Percentiles rank a stretch among this genome's conserved stretches.
phyloP scores from a whole-genome alignment of 768 basidiomycete species.

The Boletus bicolor region DNA sequence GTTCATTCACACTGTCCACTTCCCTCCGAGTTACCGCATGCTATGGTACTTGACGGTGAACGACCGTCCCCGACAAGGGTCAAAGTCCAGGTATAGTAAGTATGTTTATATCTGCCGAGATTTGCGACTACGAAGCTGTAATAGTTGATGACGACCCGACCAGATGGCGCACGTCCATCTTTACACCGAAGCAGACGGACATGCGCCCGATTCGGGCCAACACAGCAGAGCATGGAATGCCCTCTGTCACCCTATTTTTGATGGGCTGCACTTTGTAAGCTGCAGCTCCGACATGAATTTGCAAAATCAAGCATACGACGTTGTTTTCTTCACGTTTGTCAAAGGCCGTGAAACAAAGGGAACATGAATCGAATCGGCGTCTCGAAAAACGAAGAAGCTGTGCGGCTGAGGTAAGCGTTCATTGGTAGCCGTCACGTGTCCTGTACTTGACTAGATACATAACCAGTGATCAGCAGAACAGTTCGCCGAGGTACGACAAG shows the following conservation, averaged over 20 bases:
- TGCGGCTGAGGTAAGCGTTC: no score
- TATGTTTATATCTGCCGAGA: slow-evolving; percentile 2
- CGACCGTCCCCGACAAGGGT: neutral
- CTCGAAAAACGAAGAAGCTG: neutral
- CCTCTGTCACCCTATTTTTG: neutral
- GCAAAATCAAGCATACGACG: neutral
- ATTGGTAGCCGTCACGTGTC: neutral
- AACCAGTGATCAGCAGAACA: no score
- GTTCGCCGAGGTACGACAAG: no score
- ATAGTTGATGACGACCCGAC: neutral
- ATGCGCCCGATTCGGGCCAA: neutral
- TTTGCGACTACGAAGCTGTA: neutral
- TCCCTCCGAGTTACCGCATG: neutral
- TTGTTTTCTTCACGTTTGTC: neutral
- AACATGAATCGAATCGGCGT: neutral
- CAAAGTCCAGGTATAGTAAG: slow-evolving; percentile 5
- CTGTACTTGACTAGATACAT: no score
- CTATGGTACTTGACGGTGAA: neutral
- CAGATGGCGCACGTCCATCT: neutral
- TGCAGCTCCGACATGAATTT: neutral
- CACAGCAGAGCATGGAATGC: neutral
- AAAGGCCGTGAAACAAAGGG: neutral
- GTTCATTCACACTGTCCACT: neutral
- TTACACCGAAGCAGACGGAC: neutral
- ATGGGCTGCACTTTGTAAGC: neutral